A percentile compares a stretch with the other conserved stretches of the same genome.
Conservation (phyloP, 2,329 filamentous ascomycete species). For the Alternaria novae-zelandiae region DNA sequence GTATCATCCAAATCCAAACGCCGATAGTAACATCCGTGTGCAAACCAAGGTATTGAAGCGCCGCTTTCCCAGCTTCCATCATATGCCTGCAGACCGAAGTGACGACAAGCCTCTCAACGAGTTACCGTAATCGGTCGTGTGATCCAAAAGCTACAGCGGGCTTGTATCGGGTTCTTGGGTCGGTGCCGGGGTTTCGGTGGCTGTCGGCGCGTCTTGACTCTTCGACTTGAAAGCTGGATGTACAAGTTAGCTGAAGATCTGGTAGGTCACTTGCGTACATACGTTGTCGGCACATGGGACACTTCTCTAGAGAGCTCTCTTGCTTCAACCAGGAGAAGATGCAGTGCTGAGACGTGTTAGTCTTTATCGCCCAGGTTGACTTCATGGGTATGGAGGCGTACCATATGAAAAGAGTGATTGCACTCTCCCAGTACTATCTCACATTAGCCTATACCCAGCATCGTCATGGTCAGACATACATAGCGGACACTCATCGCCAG, state of each 20-base stretch:
- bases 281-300: slow-evolving; percentile 98
- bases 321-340: slow-evolving; percentile 96
- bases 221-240: slow-evolving; percentile 48
- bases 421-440: slow-evolving; percentile 88
- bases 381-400: slow-evolving; percentile 46
- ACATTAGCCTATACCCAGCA: not conserved
- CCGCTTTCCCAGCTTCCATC: not conserved
- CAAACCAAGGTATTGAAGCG: not conserved
- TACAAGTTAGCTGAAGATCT: slow-evolving; percentile 16
- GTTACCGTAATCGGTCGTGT: not conserved
- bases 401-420: slow-evolving; percentile 98
- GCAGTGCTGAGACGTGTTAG: slow-evolving; percentile 71
- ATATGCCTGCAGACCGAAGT: not conserved
- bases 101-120: not conserved
- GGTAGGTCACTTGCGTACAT: slow-evolving; percentile 21
- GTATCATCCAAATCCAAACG: slow-evolving; percentile 33
- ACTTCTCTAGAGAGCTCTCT: slow-evolving; percentile 89
- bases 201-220: slow-evolving; percentile 38
- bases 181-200: slow-evolving; percentile 16
- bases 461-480: slow-evolving; percentile 62
- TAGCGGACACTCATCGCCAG: slow-evolving; percentile 92
- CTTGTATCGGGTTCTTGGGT: slow-evolving; percentile 29
- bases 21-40: slow-evolving; percentile 11
- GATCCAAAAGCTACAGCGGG: slow-evolving; percentile 7
- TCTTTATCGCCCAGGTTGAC: not conserved